Evolutionary conservation across 1,284 basidiomycete genomes (phyloP), one percentile per base, ranked within the genome.

Genomic region (Erythrobasidium hasegawianum): DNA sequence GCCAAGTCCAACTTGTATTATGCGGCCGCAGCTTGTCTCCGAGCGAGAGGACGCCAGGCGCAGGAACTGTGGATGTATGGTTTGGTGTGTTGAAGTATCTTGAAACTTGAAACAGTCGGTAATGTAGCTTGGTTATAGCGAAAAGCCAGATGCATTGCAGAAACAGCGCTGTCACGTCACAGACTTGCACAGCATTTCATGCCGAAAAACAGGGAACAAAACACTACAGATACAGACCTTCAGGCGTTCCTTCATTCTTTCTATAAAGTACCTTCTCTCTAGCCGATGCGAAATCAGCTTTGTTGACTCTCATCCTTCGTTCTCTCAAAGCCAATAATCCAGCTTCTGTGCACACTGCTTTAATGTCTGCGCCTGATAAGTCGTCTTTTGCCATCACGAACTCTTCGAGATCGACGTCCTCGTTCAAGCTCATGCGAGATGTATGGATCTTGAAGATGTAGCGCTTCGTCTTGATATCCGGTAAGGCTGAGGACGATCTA

Each of bases 381-480:
- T 98, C 95, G 75, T 98, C 96, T 80, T 98, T 98, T 67, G 89
- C 87, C 80, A 89, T 90, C 64, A 98, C 87, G 75, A 92, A 92
- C 79, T 97, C 94, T 76, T 98, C 96, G 56, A 98, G 81, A 76
- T 96, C 91, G 45, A 99, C 96, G 74, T 98, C 96, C 57, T 87
- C 84, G 62, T 82, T 82, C 52, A 99, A 81, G 74, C 86, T 96
- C 96, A 99, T 98, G 24, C 95, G 87, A 40, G 90, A 87, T 1
- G 96, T 98, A 78, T 98, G 96, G 72, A 99, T 80, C 76, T 88
- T 87, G 86, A 98, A 98, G 76, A 99, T 99, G 78, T 97, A 94
- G 22, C 93, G 88, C 77, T 96, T 95, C 53, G 93, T 96, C 82
- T 95, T 96, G 70, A 93, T 86, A 75, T 97, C 92, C 22, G 93